Conservation (phyloP, 2,329 filamentous ascomycete genomes). For the Domatiomyces catenatus region DNA sequence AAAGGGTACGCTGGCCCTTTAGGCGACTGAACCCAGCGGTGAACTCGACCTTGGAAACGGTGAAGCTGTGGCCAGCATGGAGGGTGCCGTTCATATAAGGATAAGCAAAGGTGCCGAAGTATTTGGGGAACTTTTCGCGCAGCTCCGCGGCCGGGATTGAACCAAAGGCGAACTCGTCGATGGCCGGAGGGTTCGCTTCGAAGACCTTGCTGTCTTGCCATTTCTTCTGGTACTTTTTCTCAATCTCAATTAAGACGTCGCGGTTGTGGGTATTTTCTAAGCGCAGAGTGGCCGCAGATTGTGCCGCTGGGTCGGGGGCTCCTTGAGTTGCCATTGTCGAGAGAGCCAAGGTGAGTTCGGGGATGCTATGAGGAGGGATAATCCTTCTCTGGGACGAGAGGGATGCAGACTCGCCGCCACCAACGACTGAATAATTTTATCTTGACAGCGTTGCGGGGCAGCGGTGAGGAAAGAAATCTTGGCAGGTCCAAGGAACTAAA, state of each 20-base stretch:
- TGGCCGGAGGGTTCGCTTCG: slow-evolving; percentile 69
- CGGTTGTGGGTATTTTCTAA: slow-evolving; percentile 73
- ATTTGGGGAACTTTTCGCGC: slow-evolving; percentile 72
- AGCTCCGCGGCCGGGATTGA: slow-evolving; percentile 60
- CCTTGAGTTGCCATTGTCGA: slow-evolving; percentile 35
- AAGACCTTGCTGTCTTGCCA: slow-evolving; percentile 69
- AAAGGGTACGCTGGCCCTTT: slow-evolving; percentile 74
- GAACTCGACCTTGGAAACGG: slow-evolving; percentile 86
- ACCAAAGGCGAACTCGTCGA: slow-evolving; percentile 59
- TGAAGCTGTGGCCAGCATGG: slow-evolving; percentile 86
- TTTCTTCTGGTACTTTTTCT: slow-evolving; percentile 83
- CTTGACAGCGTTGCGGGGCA: too few relatives aligned
- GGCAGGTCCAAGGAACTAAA: too few relatives aligned
- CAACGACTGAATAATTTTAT: too few relatives aligned
- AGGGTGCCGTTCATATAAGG: slow-evolving; percentile 78
- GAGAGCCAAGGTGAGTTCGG: neutral
- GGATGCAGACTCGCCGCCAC: too few relatives aligned
- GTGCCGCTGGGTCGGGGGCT: slow-evolving; percentile 39
- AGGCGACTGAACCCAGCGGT: slow-evolving; percentile 72
- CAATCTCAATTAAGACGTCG: slow-evolving; percentile 62
- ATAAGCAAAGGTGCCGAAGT: slow-evolving; percentile 67
- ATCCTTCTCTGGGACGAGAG: too few relatives aligned
- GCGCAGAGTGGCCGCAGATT: slow-evolving; percentile 47
- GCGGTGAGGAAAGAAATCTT: too few relatives aligned
- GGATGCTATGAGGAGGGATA: neutral